A percentile compares a stretch with the other conserved stretches of the same genome.
phyloP scores from a whole-genome alignment of 2,329 filamentous ascomycete genomes.

The Scedosporium apiospermum region DNA sequence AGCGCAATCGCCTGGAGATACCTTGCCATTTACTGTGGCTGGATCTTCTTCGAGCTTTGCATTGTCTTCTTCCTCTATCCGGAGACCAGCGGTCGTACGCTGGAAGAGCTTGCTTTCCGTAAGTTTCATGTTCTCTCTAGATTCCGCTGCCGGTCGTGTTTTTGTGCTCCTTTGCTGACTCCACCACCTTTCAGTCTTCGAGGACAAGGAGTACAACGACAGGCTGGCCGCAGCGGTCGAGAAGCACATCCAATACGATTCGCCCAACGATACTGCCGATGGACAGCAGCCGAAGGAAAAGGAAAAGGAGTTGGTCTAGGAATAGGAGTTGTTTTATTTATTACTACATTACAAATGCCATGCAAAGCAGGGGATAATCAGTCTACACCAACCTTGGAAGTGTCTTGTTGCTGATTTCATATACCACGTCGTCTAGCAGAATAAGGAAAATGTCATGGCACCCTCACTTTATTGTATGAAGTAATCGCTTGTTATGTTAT shows the following conservation, averaged over 20 bases:
- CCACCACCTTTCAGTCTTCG: constrained; percentile 22
- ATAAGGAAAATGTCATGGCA: not conserved
- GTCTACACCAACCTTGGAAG: not conserved
- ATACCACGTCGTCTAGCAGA: not conserved
- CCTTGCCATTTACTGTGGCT: constrained; percentile 32
- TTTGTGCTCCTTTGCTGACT: constrained; percentile 9
- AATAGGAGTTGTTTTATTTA: not conserved
- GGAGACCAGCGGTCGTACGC: constrained; percentile 55
- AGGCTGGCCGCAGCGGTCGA: constrained; percentile 29
- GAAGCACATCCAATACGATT: constrained; percentile 22
- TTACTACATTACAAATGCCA: not conserved
- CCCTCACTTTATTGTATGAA: too few relatives aligned
- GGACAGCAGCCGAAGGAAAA: not conserved
- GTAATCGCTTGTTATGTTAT: too few relatives aligned
- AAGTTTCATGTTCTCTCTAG: constrained; percentile 13
- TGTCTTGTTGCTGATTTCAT: not conserved
- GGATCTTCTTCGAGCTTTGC: constrained; percentile 29
- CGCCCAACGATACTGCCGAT: not conserved
- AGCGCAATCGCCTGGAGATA: constrained; percentile 29
- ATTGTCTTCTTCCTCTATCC: constrained; percentile 75
- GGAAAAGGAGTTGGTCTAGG: not conserved
- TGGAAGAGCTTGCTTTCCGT: constrained; percentile 18
- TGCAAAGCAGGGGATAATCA: not conserved
- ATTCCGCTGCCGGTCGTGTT: not conserved
- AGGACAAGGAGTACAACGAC: constrained; percentile 26